Evolutionary conservation across 2,329 filamentous ascomycete genomes (phyloP), one percentile per base, ranked within the genome.

Genomic region (Madurella mycetomatis): DNA sequence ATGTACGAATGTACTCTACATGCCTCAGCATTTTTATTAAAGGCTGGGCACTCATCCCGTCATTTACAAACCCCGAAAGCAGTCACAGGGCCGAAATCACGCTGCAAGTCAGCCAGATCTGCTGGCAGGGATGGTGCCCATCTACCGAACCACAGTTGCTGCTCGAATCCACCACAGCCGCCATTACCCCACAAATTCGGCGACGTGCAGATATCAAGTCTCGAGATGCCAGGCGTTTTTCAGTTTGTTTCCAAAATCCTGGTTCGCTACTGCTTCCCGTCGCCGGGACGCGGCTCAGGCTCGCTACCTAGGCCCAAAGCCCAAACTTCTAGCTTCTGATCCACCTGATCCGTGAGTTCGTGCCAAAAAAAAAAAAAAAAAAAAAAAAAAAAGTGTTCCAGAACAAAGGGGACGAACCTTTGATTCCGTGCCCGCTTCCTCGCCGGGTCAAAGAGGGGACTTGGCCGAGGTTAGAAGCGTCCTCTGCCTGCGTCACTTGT

Each of bases 31-130:
- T 25, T 25, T 25, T 25, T 25, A 7, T 25, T 25, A 25, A 25
- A 25, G 7, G 25, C 52, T 46, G 32, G 41, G 47, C 47, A 45
- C 19, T 56, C 30, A 46, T 40, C 49, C 45, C 52, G 46, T 43
- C 47, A 52, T 53, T 46, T 32, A 37, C 30, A 32, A 41, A 42
- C 17, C n/a, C 57, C 55, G 15, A 52, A 59, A 53, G 48, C 53
- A 51, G 58, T 54, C 50, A 60, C 55, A 56, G 50, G 53, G 48
- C 55, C 58, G 58, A 58, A 55, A 60, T 60, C 31, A 50, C 51
- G 37, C 51, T 60, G 58, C 55, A 54, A 37, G 47, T 44, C 47
- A 47, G 31, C 40, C 39, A 45, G 56, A 47, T 54, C 51, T 56
- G 49, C 39, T 31, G 31, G 34, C 47, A 30, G 18, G 48, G 40